A percentile compares a stretch with the other conserved stretches of the same genome.
Evolutionary conservation across 805 yeast genomes (phyloP).

Genomic region (Isabelozyma gotoi): DNA sequence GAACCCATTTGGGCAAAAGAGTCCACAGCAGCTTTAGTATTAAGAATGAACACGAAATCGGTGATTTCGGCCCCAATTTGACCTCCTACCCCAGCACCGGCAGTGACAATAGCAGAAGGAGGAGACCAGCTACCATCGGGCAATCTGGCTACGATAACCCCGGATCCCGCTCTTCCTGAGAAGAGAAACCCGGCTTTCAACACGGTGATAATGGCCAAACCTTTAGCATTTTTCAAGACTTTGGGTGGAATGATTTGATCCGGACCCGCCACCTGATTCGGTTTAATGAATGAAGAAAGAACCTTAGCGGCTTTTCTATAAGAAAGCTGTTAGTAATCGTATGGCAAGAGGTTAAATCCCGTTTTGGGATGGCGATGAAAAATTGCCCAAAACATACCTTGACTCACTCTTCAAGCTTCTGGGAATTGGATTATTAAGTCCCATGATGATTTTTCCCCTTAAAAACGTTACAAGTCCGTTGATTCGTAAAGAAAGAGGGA

Average conservation of each 20-base stretch:
- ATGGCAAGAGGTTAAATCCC: no score
- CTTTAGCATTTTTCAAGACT: conserved; percentile 84
- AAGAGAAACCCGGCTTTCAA: conserved; percentile 94
- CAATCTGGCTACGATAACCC: conserved; percentile 88
- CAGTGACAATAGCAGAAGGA: conserved; percentile 92
- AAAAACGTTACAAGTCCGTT: no score
- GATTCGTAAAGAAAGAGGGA: no score
- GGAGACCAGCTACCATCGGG: conserved; percentile 98
- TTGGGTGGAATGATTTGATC: conserved; percentile 88
- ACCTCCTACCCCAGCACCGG: conserved; percentile 99
- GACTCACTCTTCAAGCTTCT: conserved; percentile 84
- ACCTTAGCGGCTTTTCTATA: conserved; percentile 88
- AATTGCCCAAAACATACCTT: conserved; percentile 52
- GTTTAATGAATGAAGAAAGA: conserved; percentile 85
- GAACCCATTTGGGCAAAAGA: conserved; percentile 94
- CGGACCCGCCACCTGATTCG: conserved; percentile 89
- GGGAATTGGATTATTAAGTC: conserved; percentile 91
- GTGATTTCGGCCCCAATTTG: conserved; percentile 95
- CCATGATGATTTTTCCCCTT: conserved; percentile 32
- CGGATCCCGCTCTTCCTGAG: conserved; percentile 97
- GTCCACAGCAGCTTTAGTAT: conserved; percentile 84
- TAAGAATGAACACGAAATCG: conserved; percentile 91
- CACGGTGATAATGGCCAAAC: conserved; percentile 90
- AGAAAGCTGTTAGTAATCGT: conserved; percentile 20
- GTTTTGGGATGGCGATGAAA: no score